phyloP scores from a whole-genome alignment of 768 basidiomycete species.

The Pisolithus sp. region DNA sequence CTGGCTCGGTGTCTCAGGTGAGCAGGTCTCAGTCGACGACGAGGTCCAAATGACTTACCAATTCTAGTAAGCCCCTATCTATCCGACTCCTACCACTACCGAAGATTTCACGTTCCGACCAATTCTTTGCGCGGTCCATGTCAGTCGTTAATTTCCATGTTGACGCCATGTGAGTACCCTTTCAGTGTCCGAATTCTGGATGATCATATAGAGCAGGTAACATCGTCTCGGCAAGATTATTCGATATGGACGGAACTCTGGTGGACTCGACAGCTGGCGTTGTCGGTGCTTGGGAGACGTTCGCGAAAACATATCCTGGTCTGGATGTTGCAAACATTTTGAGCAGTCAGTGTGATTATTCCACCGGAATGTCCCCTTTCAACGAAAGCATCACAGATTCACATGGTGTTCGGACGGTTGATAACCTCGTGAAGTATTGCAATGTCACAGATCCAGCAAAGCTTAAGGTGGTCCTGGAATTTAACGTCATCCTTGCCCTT shows the following conservation, averaged over 20 bases:
- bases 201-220: neutral
- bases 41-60: too few relatives aligned
- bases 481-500: neutral
- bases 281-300: constrained; percentile 75
- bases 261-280: constrained; percentile 82
- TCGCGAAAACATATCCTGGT: constrained; percentile 59
- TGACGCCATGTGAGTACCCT: constrained; percentile 32
- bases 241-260: constrained; percentile 82
- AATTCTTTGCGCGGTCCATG: too few relatives aligned
- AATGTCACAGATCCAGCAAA: constrained; percentile 59
- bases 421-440: constrained; percentile 72
- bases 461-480: constrained; percentile 47
- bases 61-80: neutral
- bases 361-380: neutral
- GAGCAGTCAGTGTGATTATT: constrained; percentile 31
- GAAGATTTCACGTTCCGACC: too few relatives aligned
- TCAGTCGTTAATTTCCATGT: constrained; percentile 30
- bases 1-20: neutral
- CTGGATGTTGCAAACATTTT: constrained; percentile 58
- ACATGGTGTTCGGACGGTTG: constrained; percentile 80
- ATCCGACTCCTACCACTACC: too few relatives aligned
- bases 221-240: constrained; percentile 40
- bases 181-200: neutral
- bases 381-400: constrained; percentile 38
- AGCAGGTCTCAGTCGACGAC: neutral